Percentiles rank a stretch among this genome's conserved stretches.
phyloP scores from a whole-genome alignment of 176 grass and related monocot genomes.

The Lolium multiflorum region DNA sequence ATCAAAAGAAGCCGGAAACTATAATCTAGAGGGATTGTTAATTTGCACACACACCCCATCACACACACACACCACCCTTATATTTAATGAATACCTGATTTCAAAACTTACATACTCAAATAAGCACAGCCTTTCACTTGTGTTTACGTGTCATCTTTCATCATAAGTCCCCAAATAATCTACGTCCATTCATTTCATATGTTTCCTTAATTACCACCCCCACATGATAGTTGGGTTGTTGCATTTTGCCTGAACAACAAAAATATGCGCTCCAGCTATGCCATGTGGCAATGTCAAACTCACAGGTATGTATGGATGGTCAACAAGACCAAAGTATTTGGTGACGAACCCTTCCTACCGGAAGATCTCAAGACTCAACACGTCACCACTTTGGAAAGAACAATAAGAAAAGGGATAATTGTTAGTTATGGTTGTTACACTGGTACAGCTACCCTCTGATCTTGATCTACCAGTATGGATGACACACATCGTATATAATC shows the following conservation, averaged over 20 bases:
- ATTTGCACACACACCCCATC: no score
- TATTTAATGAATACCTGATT: no score
- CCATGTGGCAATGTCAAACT: background rate
- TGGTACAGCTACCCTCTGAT: slow-evolving; percentile 48
- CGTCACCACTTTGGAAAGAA: background rate
- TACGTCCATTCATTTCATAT: background rate
- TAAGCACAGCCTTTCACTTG: background rate
- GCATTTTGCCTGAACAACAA: background rate
- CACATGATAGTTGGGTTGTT: background rate
- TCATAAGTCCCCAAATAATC: background rate
- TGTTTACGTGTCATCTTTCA: background rate
- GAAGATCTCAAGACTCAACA: background rate
- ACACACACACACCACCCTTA: no score
- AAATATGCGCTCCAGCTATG: background rate
- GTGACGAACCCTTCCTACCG: slow-evolving; percentile 14
- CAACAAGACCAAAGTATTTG: background rate
- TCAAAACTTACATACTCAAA: background rate
- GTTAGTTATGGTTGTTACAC: slow-evolving; percentile 53
- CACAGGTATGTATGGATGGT: background rate
- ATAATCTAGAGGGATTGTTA: no score
- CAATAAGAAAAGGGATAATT: background rate
- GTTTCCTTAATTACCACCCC: background rate
- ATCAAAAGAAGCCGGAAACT: no score
- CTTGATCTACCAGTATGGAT: slow-evolving; percentile 40
- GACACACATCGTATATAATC: slow-evolving; percentile 37